Evolutionary conservation across 192 early-diverging fungal genomes (phyloP).

Genomic region (Umbelopsis sp.): DNA sequence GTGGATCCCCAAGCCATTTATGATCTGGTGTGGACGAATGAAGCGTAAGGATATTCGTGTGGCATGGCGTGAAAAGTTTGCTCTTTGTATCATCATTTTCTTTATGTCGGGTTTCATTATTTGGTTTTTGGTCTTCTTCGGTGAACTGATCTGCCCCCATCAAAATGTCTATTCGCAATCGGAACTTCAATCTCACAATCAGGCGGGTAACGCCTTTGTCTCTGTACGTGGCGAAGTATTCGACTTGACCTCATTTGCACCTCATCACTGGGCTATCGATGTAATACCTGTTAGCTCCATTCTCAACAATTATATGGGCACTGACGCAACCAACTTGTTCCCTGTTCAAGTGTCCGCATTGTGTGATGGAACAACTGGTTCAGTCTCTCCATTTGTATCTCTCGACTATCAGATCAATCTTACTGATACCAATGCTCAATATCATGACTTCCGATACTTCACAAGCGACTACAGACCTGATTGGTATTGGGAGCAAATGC

Average conservation of each 20-base stretch:
- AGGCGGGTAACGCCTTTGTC: slow-evolving; percentile 58
- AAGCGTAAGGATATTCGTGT: slow-evolving; percentile 76
- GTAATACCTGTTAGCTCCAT: slow-evolving; percentile 61
- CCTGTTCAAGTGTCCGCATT: slow-evolving; percentile 73
- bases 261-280: slow-evolving; percentile 51
- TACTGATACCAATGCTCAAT: slow-evolving; percentile 52
- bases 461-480: slow-evolving; percentile 61
- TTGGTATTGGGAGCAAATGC: slow-evolving; percentile 70
- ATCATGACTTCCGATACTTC: slow-evolving; percentile 74
- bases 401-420: slow-evolving; percentile 52
- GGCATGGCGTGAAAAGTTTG: slow-evolving; percentile 98
- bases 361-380: slow-evolving; percentile 58
- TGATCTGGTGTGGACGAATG: slow-evolving; percentile 78
- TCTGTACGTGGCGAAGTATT: slow-evolving; percentile 84
- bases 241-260: slow-evolving; percentile 69
- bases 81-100: slow-evolving; percentile 84
- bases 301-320: slow-evolving; percentile 69
- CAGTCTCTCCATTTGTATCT: slow-evolving; percentile 47
- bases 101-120: slow-evolving; percentile 78
- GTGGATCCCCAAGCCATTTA: slow-evolving; percentile 77
- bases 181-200: slow-evolving; percentile 47
- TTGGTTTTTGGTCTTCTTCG: slow-evolving; percentile 82
- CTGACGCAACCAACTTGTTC: slow-evolving; percentile 66
- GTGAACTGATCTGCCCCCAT: slow-evolving; percentile 73
- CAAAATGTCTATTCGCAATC: slow-evolving; percentile 70